Evolutionary conservation across 2,329 filamentous ascomycete genomes (phyloP).

Genomic region (Metarhizium humberi): DNA sequence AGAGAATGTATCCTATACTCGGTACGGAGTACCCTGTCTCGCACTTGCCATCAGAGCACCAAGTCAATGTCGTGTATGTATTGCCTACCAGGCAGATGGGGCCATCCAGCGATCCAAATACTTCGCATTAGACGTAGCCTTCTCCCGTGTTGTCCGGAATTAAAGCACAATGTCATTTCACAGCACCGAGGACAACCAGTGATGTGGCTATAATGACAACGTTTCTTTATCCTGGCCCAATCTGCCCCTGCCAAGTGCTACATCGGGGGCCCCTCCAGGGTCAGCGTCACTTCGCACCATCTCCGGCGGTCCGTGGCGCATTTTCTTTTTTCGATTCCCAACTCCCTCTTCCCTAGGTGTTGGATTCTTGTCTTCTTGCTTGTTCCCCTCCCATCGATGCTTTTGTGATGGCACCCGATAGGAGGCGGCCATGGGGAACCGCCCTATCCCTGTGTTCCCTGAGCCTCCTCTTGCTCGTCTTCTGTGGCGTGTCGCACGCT

Average conservation of each 20-base stretch:
- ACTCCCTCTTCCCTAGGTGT: background rate
- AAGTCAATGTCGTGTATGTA: too few relatives aligned
- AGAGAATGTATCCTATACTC: too few relatives aligned
- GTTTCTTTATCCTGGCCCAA: background rate
- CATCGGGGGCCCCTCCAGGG: background rate
- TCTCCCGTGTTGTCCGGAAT: background rate
- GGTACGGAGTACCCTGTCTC: too few relatives aligned
- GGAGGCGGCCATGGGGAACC: conserved; percentile 23
- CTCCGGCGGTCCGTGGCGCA: background rate
- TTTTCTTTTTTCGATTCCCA: background rate
- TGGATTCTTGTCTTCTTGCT: background rate
- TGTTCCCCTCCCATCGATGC: conserved; percentile 16
- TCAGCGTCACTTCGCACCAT: background rate
- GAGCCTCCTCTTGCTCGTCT: conserved; percentile 27
- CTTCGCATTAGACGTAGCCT: too few relatives aligned
- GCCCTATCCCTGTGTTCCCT: conserved; percentile 23
- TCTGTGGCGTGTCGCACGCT: conserved; percentile 45
- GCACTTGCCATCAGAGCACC: too few relatives aligned
- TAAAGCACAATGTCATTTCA: background rate
- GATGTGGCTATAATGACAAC: too few relatives aligned
- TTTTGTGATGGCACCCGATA: conserved; percentile 19
- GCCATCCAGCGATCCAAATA: too few relatives aligned
- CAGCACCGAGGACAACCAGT: too few relatives aligned
- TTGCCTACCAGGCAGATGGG: too few relatives aligned
- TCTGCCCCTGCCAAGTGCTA: background rate